Base-by-base conservation (phyloP, 2,329 filamentous ascomycete genomes). In the Phaeoacremonium minimum region DNA sequence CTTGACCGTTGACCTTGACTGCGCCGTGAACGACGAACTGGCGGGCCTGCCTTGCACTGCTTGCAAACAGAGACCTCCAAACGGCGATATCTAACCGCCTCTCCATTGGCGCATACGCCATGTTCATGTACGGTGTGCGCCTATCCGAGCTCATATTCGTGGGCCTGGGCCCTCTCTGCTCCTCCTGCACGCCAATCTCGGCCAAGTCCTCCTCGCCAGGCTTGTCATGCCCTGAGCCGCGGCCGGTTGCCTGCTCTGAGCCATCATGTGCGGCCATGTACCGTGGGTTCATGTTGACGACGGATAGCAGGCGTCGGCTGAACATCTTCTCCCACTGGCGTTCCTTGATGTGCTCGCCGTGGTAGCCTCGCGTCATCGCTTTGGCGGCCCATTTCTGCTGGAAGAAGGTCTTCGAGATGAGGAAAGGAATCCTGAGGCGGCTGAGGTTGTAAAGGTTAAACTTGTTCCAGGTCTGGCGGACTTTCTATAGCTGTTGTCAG, bases 301-400 rank as follows among this genome's bases (percentile, higher is more conserved):
- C 89, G 41, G 87, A 83, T 41, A 84, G 78, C 42, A 95, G 72
- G 49, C 84, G 83, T 47, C 85, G 78, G 49, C 78, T 83, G 69
- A 98, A 98, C 77, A 95, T 90, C 58, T 86, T 85, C 64, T 86
- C 77, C 93, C 93, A 98, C 67, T 93, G 85, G 58, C 85, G 82
- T 69, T 98, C 93, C 47, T 83, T 81, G 49, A 98, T 83, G 57
- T 95, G 87, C 59, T 96, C 91, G 63, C 91, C 93, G 67, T 98
- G 93, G 64, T 97, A 98, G 45, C 76, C 82, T 48, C 93, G 83
- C 29, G 87, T 79, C 46, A 82, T 61, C 15, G 89, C 80, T 66
- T 98, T 98, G 53, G 91, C 87, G 2, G 67, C 64, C 91, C 91
- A 98, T 83, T 98, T 98, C 66, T 97, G 91, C 73, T 97, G 91